Conservation (phyloP, 2,329 filamentous ascomycete genomes). For the Aquanectria penicillioides region DNA sequence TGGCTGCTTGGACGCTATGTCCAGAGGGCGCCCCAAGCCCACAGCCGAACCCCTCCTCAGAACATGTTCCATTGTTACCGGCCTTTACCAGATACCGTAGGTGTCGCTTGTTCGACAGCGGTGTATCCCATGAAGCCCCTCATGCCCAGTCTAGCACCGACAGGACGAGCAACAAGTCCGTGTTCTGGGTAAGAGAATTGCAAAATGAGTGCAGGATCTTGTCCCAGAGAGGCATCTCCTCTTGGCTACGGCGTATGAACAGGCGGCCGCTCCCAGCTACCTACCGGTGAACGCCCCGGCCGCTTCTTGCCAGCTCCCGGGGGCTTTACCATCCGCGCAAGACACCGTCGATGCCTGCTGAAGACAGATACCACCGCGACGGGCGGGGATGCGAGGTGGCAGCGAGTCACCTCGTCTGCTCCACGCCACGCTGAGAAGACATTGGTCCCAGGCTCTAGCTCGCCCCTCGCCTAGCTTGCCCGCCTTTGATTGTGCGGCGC, state of each 20-base stretch:
- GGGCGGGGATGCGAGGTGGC: slow-evolving; percentile 9
- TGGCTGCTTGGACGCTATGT: slow-evolving; percentile 24
- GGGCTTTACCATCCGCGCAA: neutral
- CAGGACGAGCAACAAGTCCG: slow-evolving; percentile 10
- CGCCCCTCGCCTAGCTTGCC: slow-evolving; percentile 11
- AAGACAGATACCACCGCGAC: slow-evolving; percentile 17
- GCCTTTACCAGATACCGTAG: slow-evolving; percentile 10
- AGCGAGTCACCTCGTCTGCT: slow-evolving; percentile 17
- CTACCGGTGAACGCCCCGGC: neutral
- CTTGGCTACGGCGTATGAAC: neutral
- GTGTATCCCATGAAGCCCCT: slow-evolving; percentile 12
- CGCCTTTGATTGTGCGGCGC: slow-evolving; percentile 1
- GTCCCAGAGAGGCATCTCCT: neutral
- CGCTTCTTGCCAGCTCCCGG: neutral
- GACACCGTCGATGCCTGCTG: neutral
- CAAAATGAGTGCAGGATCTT: neutral
- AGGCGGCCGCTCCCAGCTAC: slow-evolving; percentile 11
- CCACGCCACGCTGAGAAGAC: slow-evolving; percentile 25
- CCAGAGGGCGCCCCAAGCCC: slow-evolving; percentile 13
- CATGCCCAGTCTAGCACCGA: slow-evolving; percentile 9
- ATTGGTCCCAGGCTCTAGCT: slow-evolving; percentile 22
- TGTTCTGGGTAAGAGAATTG: neutral
- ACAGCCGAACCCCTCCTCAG: slow-evolving; percentile 18
- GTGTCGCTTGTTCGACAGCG: slow-evolving; percentile 16
- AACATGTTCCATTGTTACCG: slow-evolving; percentile 5